Evolutionary conservation across 73 alveolate genomes (phyloP), one percentile per base, ranked within the genome.

Genomic region (Paramecium caudatum): DNA sequence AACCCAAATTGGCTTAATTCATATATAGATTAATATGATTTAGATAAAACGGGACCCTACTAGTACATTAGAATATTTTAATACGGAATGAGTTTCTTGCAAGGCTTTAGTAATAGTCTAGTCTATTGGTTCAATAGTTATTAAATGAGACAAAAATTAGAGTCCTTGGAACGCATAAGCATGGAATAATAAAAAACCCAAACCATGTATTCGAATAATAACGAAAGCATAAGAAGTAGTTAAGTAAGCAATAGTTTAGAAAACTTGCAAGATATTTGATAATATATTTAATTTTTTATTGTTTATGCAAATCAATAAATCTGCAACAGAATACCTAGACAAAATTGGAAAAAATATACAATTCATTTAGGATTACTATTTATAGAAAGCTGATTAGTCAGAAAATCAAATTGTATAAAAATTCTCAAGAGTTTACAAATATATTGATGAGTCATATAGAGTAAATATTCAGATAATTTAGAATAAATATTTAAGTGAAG

Each of bases 221-320:
- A 74, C 55, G 62, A 39, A 13, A 30, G 27, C 4, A 15, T 4
- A 30, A 68, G 17, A 32, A 63, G 46, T 27, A 68, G 61, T 30
- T n/a, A 37, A 37, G 17, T 45, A 41, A 2, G 45, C 19, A 41
- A 37, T 12, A 37, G 45, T 39, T 74, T 74, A 13, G 48, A 74
- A 74, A 74, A 74, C 43, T 43, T 74, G 17, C 7, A 74, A 74
- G 88, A 74, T 17, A 19, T 74, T 23, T 74, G 88, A 74, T 74
- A 27, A 37, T 74, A 36, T 74, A 12, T 41, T 34, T 39, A 12
- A 41, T 74, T 39, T 74, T n/a, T 74, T 9, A 12, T 19, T n/a
- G 19, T 34, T 13, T 17, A 74, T 74, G 88, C 32, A 74, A 37
- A 74, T 41, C 62, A 16, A 4, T 5, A 23, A 55, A 23, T 55